These are phyloP conservation scores for Scopulariopsis brevicaulis DNA, from an alignment of 2,329 filamentous ascomycete genomes.

Conservation along the genomic window DNA sequence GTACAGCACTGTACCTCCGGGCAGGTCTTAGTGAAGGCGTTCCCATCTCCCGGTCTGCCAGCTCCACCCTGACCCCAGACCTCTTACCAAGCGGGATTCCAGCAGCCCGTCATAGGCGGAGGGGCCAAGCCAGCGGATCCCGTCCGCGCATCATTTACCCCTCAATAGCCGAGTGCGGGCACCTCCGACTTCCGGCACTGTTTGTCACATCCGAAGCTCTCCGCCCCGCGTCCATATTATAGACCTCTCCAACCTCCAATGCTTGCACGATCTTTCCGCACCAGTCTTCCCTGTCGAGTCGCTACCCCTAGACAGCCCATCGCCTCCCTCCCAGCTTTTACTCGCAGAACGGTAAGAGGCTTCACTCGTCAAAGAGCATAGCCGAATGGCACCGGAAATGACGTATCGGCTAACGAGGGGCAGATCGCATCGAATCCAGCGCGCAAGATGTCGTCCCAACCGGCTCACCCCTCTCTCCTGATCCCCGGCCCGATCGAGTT, in stretches of 20 bases:
- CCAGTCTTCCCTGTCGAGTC: neutral
- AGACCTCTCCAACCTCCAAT: neutral
- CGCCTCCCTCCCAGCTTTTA: neutral
- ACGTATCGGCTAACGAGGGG: neutral
- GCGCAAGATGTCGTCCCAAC: conserved; percentile 45
- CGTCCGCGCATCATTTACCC: neutral
- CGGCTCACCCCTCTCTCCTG: conserved; percentile 62
- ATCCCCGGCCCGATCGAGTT: conserved; percentile 98
- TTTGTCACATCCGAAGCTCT: neutral
- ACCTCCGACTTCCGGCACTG: conserved; percentile 4
- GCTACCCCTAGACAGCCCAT: neutral
- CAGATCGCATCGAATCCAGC: neutral
- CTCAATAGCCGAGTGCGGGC: neutral
- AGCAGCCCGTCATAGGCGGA: neutral
- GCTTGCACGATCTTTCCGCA: neutral
- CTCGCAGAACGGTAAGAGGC: neutral
- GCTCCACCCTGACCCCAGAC: neutral
- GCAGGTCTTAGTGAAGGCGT: neutral
- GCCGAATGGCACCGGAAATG: neutral
- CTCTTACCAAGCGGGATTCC: neutral
- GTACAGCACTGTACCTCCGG: neutral
- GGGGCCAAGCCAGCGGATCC: neutral
- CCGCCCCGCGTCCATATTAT: neutral
- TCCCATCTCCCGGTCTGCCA: neutral
- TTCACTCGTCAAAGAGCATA: no score